These are phyloP conservation scores for Durio zibethinus DNA, from an alignment of 345 rosid genomes.

Conservation along the genomic window DNA sequence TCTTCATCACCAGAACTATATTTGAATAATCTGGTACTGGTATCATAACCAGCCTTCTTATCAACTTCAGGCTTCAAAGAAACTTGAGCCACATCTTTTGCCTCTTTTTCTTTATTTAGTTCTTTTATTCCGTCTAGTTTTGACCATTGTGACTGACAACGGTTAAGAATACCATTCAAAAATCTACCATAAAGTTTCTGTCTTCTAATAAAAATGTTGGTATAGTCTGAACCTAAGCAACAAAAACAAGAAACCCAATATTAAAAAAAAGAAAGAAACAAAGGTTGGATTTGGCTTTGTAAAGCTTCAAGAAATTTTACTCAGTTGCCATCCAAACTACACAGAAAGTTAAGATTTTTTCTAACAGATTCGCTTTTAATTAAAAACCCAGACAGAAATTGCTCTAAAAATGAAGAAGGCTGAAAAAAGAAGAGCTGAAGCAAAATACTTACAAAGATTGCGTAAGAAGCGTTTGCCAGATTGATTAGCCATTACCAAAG, in stretches of 20 bases:
- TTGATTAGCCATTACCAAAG: conserved; percentile 1
- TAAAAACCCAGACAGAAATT: neutral
- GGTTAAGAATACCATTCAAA: conserved; percentile 34
- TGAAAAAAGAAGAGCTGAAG: neutral
- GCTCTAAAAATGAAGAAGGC: neutral
- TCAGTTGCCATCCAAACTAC: neutral
- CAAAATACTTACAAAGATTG: neutral
- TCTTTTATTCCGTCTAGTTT: conserved; percentile 30
- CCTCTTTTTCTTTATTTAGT: conserved; percentile 22
- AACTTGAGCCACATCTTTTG: conserved; percentile 25
- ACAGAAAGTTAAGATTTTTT: neutral
- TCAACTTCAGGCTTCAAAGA: conserved; percentile 28
- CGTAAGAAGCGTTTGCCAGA: neutral
- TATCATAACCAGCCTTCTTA: conserved; percentile 23
- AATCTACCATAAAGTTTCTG: conserved; percentile 37
- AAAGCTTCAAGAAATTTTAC: neutral
- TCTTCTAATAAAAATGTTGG: conserved; percentile 30
- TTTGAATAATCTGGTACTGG: conserved; percentile 28
- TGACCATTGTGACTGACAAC: conserved; percentile 47
- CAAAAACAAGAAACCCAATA: neutral
- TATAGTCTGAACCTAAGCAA: conserved; percentile 21
- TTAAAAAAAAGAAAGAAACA: neutral
- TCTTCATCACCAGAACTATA: conserved; percentile 42
- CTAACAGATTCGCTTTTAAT: neutral
- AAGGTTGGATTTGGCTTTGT: neutral